Base-by-base conservation (phyloP, 257 asterid genomes). In the Solanum chmielewskii region DNA sequence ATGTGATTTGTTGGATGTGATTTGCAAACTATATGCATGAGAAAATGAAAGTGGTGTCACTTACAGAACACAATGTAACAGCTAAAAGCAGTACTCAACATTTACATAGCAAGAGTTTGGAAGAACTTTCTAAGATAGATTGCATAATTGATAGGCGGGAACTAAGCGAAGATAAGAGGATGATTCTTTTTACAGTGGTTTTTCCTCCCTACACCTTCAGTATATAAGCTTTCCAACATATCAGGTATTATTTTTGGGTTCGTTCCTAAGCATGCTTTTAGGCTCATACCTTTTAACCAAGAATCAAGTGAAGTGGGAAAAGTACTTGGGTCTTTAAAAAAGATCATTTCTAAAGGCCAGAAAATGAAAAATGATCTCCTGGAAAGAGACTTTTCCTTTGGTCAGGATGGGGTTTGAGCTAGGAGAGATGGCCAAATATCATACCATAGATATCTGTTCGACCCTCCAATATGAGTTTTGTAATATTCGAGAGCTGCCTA, bases 381-480 rank as follows among this genome's bases (percentile, higher is more conserved):
- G 25, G 39, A 44, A 80, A 15, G 66, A 78, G 11, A 27, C 35
- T 15, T 80, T 45, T 15, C 64, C 66, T 33, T 49, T 35, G 87
- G 83, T 60, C 11, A 23, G 60, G 52, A 35, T 86, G 35, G 83
- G 59, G 74, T 33, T 12, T 20, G 35, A 87, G 84, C 78, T 42
- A 73, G 70, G 76, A 29, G 4, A 42, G 84, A 15, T 62, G 23
- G 87, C 37, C 31, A 80, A 25, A 66, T 69, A 85, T 89, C 95
- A 87, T 91, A 96, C 99, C 99, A n/a, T 85, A 88, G 74, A 93
- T 81, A 73, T 95, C 96, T 74, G 90, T 91, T 85, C 98, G 97
- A 37, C 98, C 99, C 90, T 94, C 96, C 92, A 95, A 88, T 39
- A 92, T 90, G 90, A 96, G 96, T 56, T 91, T 91, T 66, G 87